Conservation (phyloP, 2,329 filamentous ascomycete species). For the Colletotrichum scovillei region DNA sequence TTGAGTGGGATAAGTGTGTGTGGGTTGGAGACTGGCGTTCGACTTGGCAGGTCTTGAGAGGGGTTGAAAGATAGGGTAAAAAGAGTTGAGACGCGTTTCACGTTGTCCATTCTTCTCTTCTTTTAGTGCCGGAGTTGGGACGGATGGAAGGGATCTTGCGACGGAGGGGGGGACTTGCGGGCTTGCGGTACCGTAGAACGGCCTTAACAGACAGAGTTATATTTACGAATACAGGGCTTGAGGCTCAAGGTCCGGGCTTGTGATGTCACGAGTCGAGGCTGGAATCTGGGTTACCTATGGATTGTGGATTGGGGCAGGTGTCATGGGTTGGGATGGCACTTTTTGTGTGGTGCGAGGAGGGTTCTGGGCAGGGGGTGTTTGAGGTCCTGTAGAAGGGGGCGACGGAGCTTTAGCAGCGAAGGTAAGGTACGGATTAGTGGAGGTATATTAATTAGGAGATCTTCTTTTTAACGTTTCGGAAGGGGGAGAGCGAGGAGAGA, state of each 20-base stretch:
- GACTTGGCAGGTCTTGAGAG: neutral
- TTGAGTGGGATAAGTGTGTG: neutral
- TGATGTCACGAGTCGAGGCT: neutral
- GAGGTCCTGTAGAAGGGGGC: too few relatives aligned
- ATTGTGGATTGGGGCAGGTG: neutral
- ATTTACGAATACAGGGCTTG: neutral
- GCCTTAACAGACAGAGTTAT: neutral
- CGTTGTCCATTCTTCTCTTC: neutral
- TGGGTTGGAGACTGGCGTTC: neutral
- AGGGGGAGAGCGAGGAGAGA: neutral
- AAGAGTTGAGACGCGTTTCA: slow-evolving; percentile 14
- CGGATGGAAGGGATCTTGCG: neutral
- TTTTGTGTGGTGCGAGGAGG: neutral
- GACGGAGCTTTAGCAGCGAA: too few relatives aligned
- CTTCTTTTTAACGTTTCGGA: neutral
- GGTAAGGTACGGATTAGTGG: too few relatives aligned
- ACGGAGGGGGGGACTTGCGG: neutral
- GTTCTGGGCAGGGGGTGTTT: too few relatives aligned
- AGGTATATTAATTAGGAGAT: neutral
- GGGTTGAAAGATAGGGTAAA: neutral
- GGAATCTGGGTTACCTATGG: too few relatives aligned
- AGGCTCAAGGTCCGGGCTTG: neutral
- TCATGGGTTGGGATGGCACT: neutral
- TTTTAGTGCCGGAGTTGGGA: neutral
- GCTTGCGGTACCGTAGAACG: neutral